Base-by-base conservation (phyloP, 2,329 filamentous ascomycete genomes). In the Alternaria triticimaculans region DNA sequence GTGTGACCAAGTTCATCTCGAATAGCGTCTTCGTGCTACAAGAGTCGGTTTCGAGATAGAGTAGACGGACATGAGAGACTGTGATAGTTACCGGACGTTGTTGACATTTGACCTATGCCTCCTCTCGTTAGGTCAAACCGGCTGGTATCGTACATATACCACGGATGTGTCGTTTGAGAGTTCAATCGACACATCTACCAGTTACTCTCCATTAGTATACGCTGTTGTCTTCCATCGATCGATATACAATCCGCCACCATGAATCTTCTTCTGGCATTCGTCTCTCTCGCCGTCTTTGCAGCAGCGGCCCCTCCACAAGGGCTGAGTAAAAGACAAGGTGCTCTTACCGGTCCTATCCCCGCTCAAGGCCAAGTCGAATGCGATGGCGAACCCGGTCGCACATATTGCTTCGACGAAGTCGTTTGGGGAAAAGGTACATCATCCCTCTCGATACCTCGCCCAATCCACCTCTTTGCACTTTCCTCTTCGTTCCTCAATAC, bases 391-490 rank as follows among this genome's bases (percentile, higher is more conserved):
- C 44, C 64, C 7, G 62, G 58, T 11, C 44, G 49, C n/a, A 23
- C 55, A 9, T 70, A 69, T 59, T 72, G 69, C 57, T 64, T 63
- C 23, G 51, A 53, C 33, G 55, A 63, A 41, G 62, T 70, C 23
- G 28, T 68, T n/a, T 55, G 59, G 23, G 60, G 60, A 1, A 66
- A 62, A 15, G 58, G 67, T 68, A 64, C 14, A 46, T 46, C 20
- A 44, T 25, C 21, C 12, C 1, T 45, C 28, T 43, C 14, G 20
- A n/a, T 21, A n/a, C 18, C 43, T 21, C 18, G 14, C 14, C 15
- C 15, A 23, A 18, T 12, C 51, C n/a, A 9, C 45, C 18, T 6
- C 9, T 15, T 18, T n/a, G 37, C 14, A 46, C 25, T 6, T 23
- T 41, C 25, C 7, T 25, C 15, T 46, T 15, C 14, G 33, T 37